Conservation (phyloP, 2,329 filamentous ascomycete genomes). For the Talaromyces sp. region DNA sequence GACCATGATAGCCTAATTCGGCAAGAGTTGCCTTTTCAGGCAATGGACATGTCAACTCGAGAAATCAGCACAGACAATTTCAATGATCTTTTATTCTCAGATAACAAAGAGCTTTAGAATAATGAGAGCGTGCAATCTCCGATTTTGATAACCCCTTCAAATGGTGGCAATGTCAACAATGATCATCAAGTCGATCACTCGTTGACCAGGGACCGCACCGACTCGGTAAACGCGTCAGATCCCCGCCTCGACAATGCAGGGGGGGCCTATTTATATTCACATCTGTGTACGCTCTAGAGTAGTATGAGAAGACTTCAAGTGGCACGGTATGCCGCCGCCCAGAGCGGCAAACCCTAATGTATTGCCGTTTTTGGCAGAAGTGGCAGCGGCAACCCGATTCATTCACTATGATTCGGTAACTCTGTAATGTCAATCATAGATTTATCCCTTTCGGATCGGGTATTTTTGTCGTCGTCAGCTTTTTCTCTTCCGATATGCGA, state of each 20-base stretch:
- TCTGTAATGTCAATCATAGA: neutral
- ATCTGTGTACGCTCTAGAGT: neutral
- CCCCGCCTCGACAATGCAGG: conserved; percentile 2
- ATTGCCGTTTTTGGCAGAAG: neutral
- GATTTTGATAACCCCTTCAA: neutral
- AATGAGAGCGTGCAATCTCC: neutral
- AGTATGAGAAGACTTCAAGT: neutral
- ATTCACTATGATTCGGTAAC: neutral
- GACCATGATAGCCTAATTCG: neutral
- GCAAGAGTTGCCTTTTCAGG: neutral
- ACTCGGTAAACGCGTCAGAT: neutral
- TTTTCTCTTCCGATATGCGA: neutral
- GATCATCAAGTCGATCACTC: conserved; percentile 3
- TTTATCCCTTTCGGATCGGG: neutral
- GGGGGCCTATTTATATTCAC: neutral
- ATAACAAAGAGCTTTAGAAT: neutral
- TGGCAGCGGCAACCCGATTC: conserved; percentile 11
- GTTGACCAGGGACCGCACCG: too few species aligned
- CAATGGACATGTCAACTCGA: neutral
- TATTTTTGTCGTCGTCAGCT: neutral
- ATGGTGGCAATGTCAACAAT: neutral
- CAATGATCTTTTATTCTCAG: neutral
- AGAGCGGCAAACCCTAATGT: conserved; percentile 14
- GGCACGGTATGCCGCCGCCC: neutral
- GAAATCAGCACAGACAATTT: neutral